Evolutionary conservation across 371 early-diverging fungal genomes (phyloP).

Genomic region (Apophysomyces sp.): DNA sequence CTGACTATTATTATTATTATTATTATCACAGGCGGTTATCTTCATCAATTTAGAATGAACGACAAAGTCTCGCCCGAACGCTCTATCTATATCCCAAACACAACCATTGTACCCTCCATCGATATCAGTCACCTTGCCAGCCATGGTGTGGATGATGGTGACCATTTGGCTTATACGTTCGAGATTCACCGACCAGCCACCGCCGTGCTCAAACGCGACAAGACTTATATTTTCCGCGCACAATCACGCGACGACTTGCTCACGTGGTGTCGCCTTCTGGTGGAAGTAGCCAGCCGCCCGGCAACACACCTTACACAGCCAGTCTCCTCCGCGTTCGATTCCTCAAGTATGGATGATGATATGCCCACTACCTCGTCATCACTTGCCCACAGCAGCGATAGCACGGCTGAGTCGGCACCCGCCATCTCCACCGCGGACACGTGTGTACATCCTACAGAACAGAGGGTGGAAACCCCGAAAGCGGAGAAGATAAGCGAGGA

Average conservation of each 20-base stretch:
- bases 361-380: not conserved
- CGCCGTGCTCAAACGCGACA: conserved; percentile 7
- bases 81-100: conserved; percentile 35
- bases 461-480: too few relatives aligned
- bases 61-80: conserved; percentile 41
- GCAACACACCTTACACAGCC: not conserved
- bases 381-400: not conserved
- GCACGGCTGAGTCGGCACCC: not conserved
- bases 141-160: not conserved
- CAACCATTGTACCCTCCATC: conserved; percentile 21
- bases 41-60: conserved; percentile 40
- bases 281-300: conserved; percentile 14
- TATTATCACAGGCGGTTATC: conserved; percentile 29
- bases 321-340: not conserved
- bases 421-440: not conserved
- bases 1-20: not conserved
- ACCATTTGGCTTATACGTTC: conserved; percentile 6
- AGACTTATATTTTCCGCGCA: conserved; percentile 9
- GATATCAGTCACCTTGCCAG: conserved; percentile 20
- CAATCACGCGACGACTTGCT: conserved; percentile 6
- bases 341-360: not conserved
- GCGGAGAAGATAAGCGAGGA: not conserved
- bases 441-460: too few relatives aligned
- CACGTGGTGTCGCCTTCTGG: conserved; percentile 13
- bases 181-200: conserved; percentile 12